Base-by-base conservation (phyloP, 139 green algal genomes). In the Tetradesmus obliquus region DNA sequence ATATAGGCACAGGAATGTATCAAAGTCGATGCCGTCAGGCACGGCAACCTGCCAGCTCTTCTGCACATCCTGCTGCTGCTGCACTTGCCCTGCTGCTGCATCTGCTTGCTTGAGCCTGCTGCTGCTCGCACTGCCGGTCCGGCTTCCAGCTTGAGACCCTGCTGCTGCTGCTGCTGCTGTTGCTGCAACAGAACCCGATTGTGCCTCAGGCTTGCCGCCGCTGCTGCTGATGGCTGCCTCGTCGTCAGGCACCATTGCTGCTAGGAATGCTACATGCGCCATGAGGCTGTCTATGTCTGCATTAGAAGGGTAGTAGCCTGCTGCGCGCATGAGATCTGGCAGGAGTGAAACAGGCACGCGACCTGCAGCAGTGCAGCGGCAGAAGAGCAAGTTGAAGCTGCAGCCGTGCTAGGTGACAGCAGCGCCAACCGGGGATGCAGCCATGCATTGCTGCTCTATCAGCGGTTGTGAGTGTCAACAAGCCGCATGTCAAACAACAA, bases 231-330 rank as follows among this genome's bases (percentile, higher is more conserved):
- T 80, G 15, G 17, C 22, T 51, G 17, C 60, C 3, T 62, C 62
- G 45, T 83, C 81, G 74, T 80, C 82, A 22, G 88, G 79, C 5
- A 57, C 76, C 19, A 83, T 55, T 6, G 57, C 91, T 80, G 71
- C 84, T 55, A 93, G 79, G 22, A 93, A 92, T 8, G 24, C 17
- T 12, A 94, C 62, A 54, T 92, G 91, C 55, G 91, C 88, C 5
- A 82, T 20, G 3, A 89, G 62, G 15, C 55, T 85, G 45, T 88
- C 69, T 15, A 89, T 87, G 60, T 92, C 89, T 62, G 82, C 82
- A 5, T 24, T 19, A 1, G 93, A 95, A 1, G 95, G 96, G 95
- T 97, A 98, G 91, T 95, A 96, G 51, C 96, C 96, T 17, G 96
- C 93, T 54, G 95, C 94, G 19, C 95, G 93, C 94, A 97, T 96